Percentiles rank a stretch among this genome's conserved stretches.
Conservation (phyloP, 106 monocot species). For the Platanthera zijinensis region DNA sequence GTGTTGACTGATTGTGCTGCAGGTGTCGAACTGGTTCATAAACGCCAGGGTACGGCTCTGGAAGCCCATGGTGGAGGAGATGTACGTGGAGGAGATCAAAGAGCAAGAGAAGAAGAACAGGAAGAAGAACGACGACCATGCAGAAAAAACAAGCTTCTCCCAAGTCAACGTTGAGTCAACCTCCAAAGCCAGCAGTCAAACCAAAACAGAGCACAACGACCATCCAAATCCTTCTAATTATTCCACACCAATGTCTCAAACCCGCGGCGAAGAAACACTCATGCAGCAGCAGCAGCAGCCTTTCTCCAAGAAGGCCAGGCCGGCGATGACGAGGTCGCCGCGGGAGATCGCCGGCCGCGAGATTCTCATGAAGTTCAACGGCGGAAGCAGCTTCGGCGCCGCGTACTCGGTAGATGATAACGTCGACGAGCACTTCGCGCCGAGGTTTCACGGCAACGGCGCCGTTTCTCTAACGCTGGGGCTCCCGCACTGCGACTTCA, state of each 20-base stretch:
- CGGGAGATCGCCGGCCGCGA: constrained; percentile 22
- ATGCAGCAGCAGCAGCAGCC: neutral
- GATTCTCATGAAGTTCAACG: constrained; percentile 33
- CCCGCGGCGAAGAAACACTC: constrained; percentile 2
- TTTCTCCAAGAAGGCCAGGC: constrained; percentile 31
- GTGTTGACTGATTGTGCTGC: neutral
- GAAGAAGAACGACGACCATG: neutral
- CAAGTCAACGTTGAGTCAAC: constrained; percentile 23
- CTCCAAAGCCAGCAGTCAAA: constrained; percentile 16
- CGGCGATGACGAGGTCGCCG: constrained; percentile 7
- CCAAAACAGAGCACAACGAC: constrained; percentile 29
- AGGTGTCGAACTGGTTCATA: constrained; percentile 87
- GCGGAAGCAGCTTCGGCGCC: constrained; percentile 8
- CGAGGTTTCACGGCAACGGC: constrained; percentile 34
- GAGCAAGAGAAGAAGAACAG: constrained; percentile 27
- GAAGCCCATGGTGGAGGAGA: constrained; percentile 88
- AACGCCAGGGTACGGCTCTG: constrained; percentile 72
- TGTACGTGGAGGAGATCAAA: constrained; percentile 68
- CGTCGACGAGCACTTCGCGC: constrained; percentile 31
- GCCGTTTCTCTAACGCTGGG: constrained; percentile 61
- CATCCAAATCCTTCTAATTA: constrained; percentile 1
- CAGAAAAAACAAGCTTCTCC: constrained; percentile 13
- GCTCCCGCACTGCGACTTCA: constrained; percentile 42
- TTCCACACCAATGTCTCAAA: neutral
- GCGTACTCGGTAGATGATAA: constrained; percentile 38